Evolutionary conservation across 768 basidiomycete genomes (phyloP).

Genomic region (Daedaleopsis nitida): DNA sequence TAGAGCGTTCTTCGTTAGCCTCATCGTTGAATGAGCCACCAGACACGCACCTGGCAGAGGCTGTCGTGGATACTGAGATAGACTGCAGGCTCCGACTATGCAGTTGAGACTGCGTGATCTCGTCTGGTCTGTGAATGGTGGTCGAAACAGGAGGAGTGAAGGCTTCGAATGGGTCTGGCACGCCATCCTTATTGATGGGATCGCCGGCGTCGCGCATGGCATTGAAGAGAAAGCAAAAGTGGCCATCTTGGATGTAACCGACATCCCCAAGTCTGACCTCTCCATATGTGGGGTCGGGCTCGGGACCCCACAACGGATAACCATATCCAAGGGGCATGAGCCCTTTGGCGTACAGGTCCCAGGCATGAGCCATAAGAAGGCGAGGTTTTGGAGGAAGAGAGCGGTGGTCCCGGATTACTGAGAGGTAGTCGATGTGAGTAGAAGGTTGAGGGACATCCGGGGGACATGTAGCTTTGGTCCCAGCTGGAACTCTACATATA

Average conservation of each 20-base stretch:
- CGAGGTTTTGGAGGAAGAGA: no score
- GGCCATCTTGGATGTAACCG: slow-evolving; percentile 11
- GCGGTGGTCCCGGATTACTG: no score
- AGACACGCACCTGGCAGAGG: neutral
- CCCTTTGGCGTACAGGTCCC: slow-evolving; percentile 13
- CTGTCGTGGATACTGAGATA: neutral
- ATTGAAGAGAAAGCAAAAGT: slow-evolving; percentile 16
- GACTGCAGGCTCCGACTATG: neutral
- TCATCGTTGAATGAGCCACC: neutral
- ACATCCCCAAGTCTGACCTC: slow-evolving; percentile 21
- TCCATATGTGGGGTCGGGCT: neutral
- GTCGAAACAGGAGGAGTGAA: neutral
- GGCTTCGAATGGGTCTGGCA: neutral
- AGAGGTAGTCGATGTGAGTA: no score
- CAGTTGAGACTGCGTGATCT: neutral
- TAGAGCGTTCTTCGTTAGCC: neutral
- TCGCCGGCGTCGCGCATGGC: neutral
- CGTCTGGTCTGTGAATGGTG: neutral
- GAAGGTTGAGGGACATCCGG: no score
- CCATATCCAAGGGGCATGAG: slow-evolving; percentile 12
- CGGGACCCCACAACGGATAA: slow-evolving; percentile 11
- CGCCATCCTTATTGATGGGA: neutral
- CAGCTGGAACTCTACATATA: no score
- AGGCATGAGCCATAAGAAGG: neutral
- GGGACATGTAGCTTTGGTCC: no score